phyloP scores from a whole-genome alignment of 345 rosid genomes.

The Linum tenue region DNA sequence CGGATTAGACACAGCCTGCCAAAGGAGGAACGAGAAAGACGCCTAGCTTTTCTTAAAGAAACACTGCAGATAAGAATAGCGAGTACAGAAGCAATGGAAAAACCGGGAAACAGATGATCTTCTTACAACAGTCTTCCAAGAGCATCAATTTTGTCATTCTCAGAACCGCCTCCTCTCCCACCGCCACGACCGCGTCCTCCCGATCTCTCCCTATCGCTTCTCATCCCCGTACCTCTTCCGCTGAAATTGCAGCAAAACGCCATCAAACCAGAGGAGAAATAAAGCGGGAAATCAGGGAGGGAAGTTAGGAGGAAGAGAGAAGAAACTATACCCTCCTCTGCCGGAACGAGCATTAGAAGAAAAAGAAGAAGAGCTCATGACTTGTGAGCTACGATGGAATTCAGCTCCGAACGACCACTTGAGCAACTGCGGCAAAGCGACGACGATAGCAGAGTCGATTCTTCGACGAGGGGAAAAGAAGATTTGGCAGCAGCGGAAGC shows the following conservation, averaged over 20 bases:
- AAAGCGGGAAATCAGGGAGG: background rate
- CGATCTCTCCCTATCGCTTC: slow-evolving; percentile 31
- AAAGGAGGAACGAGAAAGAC: no score
- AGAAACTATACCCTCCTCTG: background rate
- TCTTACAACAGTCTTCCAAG: slow-evolving; percentile 90
- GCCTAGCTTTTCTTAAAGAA: background rate
- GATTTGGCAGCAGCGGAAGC: background rate
- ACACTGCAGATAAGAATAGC: background rate
- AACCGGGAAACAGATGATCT: background rate
- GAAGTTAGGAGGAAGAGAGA: background rate
- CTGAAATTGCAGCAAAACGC: slow-evolving; percentile 9
- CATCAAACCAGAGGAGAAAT: background rate
- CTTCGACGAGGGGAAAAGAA: background rate
- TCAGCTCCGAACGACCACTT: background rate
- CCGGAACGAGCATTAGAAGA: background rate
- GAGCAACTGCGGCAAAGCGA: background rate
- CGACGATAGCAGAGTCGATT: background rate
- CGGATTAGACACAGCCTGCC: no score
- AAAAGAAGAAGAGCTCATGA: background rate
- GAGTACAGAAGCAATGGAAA: no score
- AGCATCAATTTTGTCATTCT: slow-evolving; percentile 61
- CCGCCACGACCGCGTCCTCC: slow-evolving; percentile 30
- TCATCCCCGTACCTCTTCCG: slow-evolving; percentile 37
- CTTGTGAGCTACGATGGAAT: background rate
- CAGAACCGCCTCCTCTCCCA: slow-evolving; percentile 21